Base-by-base conservation (phyloP, 306 rosid species). In the Casuarina cunninghamiana region DNA sequence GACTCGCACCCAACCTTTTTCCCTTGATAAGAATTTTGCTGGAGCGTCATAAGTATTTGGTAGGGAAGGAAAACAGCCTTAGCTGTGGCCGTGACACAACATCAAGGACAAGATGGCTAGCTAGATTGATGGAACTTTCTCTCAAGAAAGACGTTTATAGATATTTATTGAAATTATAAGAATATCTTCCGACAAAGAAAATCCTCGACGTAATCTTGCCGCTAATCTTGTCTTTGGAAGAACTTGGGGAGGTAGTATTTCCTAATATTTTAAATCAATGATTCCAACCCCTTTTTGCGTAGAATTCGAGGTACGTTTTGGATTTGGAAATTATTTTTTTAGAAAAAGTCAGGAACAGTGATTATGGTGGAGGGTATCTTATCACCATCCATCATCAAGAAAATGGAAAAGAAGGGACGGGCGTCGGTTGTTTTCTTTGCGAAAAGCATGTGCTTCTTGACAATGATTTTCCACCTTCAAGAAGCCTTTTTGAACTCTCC, bases 401-500 rank as follows among this genome's bases (percentile, higher is more conserved):
- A 66, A 42, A 21, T 16, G 49, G 19, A 66, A 66, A 41, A 41
- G 4, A 42, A 17, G 9, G 2, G n/a, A 37, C 7, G 46, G 45
- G 35, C 1, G 13, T 17, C 46, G 21, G 50, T 38, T 63, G 69
- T 38, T 63, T 63, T 63, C 46, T 38, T 63, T 63, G 45, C 15
- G 69, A 63, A 63, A 63, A 63, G 69, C 26, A 37, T 15, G 69
- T 39, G 19, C 21, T 42, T 63, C 78, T 63, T 81, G 88, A 85
- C 78, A 76, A 69, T 80, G 86, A 82, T 86, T 50, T 48, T 62
- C 48, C 82, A 77, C 82, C 84, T 49, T 74, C 53, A 61, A 5
- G 69, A 42, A 73, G 72, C 46, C 78, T 72, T 78, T 71, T 73
- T 63, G 66, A 73, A 73, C 63, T 71, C 74, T 4, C 46, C 72